Conservation (phyloP, 2,329 filamentous ascomycete species). For the Mycosphaerelloides madeirae region DNA sequence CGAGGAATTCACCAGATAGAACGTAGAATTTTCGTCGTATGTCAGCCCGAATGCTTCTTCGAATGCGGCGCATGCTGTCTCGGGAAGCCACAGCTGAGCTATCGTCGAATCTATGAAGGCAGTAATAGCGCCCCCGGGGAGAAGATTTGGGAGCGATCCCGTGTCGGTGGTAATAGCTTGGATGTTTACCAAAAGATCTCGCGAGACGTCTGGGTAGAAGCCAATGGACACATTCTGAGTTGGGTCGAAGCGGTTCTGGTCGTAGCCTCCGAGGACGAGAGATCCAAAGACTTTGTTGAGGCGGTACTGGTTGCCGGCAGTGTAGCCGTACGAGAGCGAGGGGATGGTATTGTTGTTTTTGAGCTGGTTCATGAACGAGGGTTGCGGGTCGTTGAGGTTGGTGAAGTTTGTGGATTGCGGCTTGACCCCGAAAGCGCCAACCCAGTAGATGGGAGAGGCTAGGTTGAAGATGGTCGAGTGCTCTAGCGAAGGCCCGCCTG, state of each 20-base stretch:
- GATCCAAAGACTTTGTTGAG: conserved; percentile 34
- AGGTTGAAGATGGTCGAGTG: conserved; percentile 31
- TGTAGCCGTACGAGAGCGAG: conserved; percentile 35
- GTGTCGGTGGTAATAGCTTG: conserved; percentile 26
- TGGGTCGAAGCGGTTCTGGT: conserved; percentile 33
- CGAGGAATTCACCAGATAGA: conserved; percentile 35
- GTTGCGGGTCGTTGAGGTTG: conserved; percentile 31
- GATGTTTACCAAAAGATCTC: conserved; percentile 33
- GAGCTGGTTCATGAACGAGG: conserved; percentile 31
- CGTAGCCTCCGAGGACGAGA: conserved; percentile 38
- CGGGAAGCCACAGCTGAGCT: conserved; percentile 60
- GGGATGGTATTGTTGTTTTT: conserved; percentile 32
- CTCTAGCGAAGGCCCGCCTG: conserved; percentile 25
- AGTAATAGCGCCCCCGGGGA: conserved; percentile 28
- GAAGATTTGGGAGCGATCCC: conserved; percentile 20
- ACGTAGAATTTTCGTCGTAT: conserved; percentile 25
- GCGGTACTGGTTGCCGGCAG: conserved; percentile 36
- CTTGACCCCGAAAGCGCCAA: conserved; percentile 34
- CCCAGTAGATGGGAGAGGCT: conserved; percentile 25
- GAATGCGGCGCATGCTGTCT: conserved; percentile 35
- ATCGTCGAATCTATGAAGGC: conserved; percentile 61
- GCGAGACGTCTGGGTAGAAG: conserved; percentile 29
- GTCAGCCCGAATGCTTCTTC: conserved; percentile 34
- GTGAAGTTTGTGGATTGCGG: conserved; percentile 35
- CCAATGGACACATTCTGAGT: conserved; percentile 31